Evolutionary conservation across 768 basidiomycete species (phyloP), one percentile per base, ranked within the genome.

Genomic region (Auricularia cornea): DNA sequence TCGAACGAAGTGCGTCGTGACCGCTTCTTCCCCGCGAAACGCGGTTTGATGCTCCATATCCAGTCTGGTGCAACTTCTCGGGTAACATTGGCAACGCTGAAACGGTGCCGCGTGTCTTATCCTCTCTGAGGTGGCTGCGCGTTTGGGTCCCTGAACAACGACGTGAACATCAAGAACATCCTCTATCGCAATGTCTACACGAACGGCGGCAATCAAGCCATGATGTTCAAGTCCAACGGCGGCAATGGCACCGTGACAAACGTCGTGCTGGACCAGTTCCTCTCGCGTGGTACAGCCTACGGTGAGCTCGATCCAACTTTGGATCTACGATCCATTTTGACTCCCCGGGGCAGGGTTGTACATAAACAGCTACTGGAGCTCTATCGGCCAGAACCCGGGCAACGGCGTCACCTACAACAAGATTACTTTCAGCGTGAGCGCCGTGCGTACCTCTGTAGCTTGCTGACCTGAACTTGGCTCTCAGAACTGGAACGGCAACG

Each of bases 161-260:
- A 20, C 1, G 29, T 59, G 18, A 28, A 20, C 23, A 48, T 48
- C 44, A 48, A 48, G 44, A 48, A 48, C 44, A 48, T 48, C 44
- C 20, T 59, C 26, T 30, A 63, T 29, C 33, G 29, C 12, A 30
- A 59, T 31, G 35, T 65, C 12, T 59, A 57, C 63, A 70, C 67
- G 31, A 68, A 69, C 60, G 72, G 72, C 30, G 72, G 72, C 0
- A 73, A 72, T 65, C 72, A 73, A 60, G 69, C 70, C 14, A 67
- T 72, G 62, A 73, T 73, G 72, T 69, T 73, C 66, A 73, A 72
- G 65, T 59, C 60, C 40, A 63, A 66, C 57, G 67, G 64, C 4
- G 68, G 67, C 4, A 63, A 41, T 32, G 72, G 72, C 14, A 69
- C 62, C 60, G 70, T 73, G 35, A 44, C 60, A 30, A 71, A 73